Base-by-base conservation (phyloP, 1,284 basidiomycete genomes). In the Cryptococcus deneoformans region DNA sequence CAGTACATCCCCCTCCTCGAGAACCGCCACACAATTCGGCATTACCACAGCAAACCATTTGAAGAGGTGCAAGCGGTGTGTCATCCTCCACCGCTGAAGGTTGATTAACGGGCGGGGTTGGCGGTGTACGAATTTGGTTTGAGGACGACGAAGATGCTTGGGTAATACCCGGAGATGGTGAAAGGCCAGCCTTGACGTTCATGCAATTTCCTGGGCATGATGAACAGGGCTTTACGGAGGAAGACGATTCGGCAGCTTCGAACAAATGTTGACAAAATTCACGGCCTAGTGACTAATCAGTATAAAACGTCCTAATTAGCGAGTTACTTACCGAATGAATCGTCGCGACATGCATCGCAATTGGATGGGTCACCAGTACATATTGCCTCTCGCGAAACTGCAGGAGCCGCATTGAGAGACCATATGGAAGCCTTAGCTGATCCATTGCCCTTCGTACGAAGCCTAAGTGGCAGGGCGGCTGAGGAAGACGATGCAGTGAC, bases 221-320 rank as follows among this genome's bases (percentile, higher is more conserved):
- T 10, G 56, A 48, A 50, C 61, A 65, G 42, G 58, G 56, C 44
- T 62, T 56, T 40, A 62, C 52, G 43, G 53, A 64, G 64, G 54
- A 69, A 65, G 50, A 66, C 60, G 47, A 68, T 66, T 58, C 73
- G 73, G 36, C 85, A 83, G 64, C 85, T 42, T 63, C 53, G 78
- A 79, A 77, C 83, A 90, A 47, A 79, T 88, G 88, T 45, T 82
- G 82, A 71, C 91, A 94, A 73, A 94, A 94, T 24, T 90, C 90
- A 69, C 87, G 87, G 24, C 90, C 90, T 73, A 56, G 12, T 12
- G 11, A 14, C 20, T 43, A 36, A 44, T 35, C 12, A 29, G 46
- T 47, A 8, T 8, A 29, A 5, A 12, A 35, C 12, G 34, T 34
- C 20, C 50, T 44, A 35, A 42, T 24, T 6, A 20, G 20, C 20